Evolutionary conservation across 1,139 yeast species (phyloP).

Genomic region (Pichia sp.): DNA sequence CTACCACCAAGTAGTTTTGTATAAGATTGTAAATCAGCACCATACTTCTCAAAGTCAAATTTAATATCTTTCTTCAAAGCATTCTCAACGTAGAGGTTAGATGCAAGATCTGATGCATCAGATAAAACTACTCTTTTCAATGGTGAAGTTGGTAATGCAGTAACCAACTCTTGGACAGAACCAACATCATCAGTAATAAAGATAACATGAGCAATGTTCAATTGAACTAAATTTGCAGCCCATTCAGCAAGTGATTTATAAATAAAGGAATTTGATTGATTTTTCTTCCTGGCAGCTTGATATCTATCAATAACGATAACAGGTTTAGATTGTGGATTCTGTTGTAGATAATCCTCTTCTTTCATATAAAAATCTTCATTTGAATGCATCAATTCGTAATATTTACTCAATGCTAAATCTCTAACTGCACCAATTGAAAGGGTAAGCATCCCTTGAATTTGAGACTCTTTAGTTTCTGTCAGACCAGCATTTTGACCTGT

Average conservation of each 20-base stretch:
- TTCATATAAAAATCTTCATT: conserved; percentile 34
- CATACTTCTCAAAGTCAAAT: conserved; percentile 18
- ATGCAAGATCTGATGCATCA: conserved; percentile 72
- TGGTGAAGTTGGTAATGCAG: conserved; percentile 77
- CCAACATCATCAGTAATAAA: conserved; percentile 83
- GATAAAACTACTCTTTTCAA: conserved; percentile 67
- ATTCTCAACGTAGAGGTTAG: conserved; percentile 61
- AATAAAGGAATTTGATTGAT: conserved; percentile 57
- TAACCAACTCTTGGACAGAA: conserved; percentile 57
- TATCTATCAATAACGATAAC: conserved; percentile 77
- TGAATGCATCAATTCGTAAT: conserved; percentile 27
- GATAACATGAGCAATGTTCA: conserved; percentile 83
- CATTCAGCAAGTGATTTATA: conserved; percentile 78
- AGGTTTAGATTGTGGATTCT: conserved; percentile 82
- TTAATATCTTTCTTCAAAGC: conserved; percentile 36
- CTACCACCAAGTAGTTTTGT: conserved; percentile 86
- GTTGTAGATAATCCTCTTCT: conserved; percentile 78
- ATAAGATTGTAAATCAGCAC: conserved; percentile 41
- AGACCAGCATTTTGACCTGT: conserved; percentile 94
- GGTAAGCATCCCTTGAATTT: conserved; percentile 71
- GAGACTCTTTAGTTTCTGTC: conserved; percentile 78
- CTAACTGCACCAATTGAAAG: conserved; percentile 69
- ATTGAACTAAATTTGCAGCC: conserved; percentile 71
- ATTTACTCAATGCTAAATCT: conserved; percentile 50
- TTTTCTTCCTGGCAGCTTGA: conserved; percentile 44